phyloP scores from a whole-genome alignment of 331 rosid genomes.

The Malus hybrid region DNA sequence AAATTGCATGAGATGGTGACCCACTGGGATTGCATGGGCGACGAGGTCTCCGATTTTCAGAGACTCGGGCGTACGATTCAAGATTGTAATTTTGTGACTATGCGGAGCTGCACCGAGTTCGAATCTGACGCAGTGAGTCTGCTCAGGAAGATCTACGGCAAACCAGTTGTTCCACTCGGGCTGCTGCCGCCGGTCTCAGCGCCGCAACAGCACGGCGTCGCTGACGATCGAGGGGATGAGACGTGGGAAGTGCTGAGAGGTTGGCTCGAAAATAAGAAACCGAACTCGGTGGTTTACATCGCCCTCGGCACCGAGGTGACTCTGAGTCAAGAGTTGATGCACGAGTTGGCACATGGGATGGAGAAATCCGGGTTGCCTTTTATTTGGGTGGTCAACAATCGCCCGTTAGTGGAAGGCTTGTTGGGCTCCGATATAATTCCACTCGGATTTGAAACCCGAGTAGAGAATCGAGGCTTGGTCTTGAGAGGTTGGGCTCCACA shows the following conservation, averaged over 20 bases:
- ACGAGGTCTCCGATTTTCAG: neutral
- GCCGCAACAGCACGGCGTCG: neutral
- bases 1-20: constrained; percentile 8
- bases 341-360: constrained; percentile 23
- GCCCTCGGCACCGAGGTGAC: constrained; percentile 25
- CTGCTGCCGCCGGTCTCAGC: neutral
- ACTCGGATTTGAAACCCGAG: constrained; percentile 5
- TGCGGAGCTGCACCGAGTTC: constrained; percentile 3
- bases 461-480: constrained; percentile 5
- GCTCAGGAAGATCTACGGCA: constrained; percentile 4
- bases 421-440: neutral
- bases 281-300: constrained; percentile 13
- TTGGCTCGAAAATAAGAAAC: constrained; percentile 12
- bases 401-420: neutral
- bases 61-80: neutral
- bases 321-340: constrained; percentile 6
- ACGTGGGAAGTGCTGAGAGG: neutral
- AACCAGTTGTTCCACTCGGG: constrained; percentile 22
- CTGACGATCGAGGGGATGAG: neutral
- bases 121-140: constrained; percentile 15
- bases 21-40: constrained; percentile 17
- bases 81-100: neutral
- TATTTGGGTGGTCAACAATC: constrained; percentile 19
- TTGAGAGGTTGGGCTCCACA: constrained; percentile 28
- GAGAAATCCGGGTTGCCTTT: constrained; percentile 20